Evolutionary conservation across 768 basidiomycete genomes (phyloP), one percentile per base, ranked within the genome.

Genomic region (Kockovaella imperatae): DNA sequence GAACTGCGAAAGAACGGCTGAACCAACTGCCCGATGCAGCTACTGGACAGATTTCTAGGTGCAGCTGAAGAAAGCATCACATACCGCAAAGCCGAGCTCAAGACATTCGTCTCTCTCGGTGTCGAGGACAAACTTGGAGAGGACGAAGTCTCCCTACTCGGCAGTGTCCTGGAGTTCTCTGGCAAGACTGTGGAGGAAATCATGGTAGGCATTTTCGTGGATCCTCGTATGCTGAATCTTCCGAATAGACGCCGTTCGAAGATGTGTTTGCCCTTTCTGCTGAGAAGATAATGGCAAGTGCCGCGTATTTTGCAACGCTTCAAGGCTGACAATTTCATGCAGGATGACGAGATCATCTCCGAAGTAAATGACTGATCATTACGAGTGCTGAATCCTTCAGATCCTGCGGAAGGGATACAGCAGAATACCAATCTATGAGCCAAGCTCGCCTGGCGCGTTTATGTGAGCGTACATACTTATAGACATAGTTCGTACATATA

Each of bases 61-160:
- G 50, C 58, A 15, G 56, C 64, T 28, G 58, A 57, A 31, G 54
- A 60, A 17, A 50, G 47, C 3, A 50, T 57, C 6, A 64, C 64
- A 5, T 69, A 69, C 35, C 52, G 64, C 7, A 69, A 69, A 57
- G 64, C 64, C 29, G 64, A 69, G 39, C 49, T 69, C 1, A 69
- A 69, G 49, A 60, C 62, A 0, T 69, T 69, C 38, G 62, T 69
- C 30, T 52, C 55, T 35, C 49, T 67, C 0, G 67, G 64, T 5
- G 56, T 69, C 14, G 64, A 64, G 40, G 62, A 67, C 47, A 54
- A 59, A 35, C 49, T 65, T 5, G 53, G 50, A 2, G 64, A 63
- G 17, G 67, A 61, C n/a, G 67, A 68, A 47, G 40, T 69, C 26
- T 47, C 49, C 2, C 31, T 69, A 14, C 43, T 69, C 8, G 67